phyloP scores from a whole-genome alignment of 495 filamentous ascomycete species.

The Daldinia bambusicola region DNA sequence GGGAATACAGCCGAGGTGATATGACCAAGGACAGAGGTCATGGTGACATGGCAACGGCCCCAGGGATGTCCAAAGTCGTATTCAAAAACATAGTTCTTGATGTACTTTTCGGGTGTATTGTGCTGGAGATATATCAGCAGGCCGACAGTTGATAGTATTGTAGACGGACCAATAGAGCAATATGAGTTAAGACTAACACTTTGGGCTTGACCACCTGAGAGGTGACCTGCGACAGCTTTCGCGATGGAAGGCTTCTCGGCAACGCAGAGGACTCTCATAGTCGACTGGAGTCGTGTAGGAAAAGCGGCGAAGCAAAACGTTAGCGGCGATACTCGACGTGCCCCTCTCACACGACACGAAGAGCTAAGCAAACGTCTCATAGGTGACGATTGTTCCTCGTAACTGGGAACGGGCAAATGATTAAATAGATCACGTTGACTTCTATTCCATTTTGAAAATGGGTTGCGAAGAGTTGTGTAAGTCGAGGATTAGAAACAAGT shows the following conservation, averaged over 20 bases:
- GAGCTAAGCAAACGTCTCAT: slow-evolving; percentile 25
- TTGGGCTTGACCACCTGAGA: slow-evolving; percentile 77
- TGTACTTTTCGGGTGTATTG: slow-evolving; percentile 73
- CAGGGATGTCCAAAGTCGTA: slow-evolving; percentile 85
- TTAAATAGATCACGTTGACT: slow-evolving; percentile 15
- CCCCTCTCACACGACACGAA: slow-evolving; percentile 20
- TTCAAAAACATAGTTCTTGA: slow-evolving; percentile 94
- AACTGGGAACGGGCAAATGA: slow-evolving; percentile 6
- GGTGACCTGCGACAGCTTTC: slow-evolving; percentile 89
- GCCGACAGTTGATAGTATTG: background rate
- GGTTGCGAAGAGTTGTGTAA: background rate
- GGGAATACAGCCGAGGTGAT: slow-evolving; percentile 79
- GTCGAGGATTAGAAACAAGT: background rate
- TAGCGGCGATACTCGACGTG: slow-evolving; percentile 14
- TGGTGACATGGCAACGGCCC: slow-evolving; percentile 84
- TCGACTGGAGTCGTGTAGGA: slow-evolving; percentile 39
- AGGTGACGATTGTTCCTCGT: slow-evolving; percentile 7
- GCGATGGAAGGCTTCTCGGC: slow-evolving; percentile 98
- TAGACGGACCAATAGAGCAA: background rate
- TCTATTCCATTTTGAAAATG: slow-evolving; percentile 12
- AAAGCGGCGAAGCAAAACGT: slow-evolving; percentile 4
- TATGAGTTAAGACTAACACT: slow-evolving; percentile 65
- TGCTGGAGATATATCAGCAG: slow-evolving; percentile 46
- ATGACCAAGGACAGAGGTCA: slow-evolving; percentile 93
- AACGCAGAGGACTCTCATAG: slow-evolving; percentile 81